These are phyloP conservation scores for Trichomonas vaginalis DNA, from an alignment of 208 protist genomes.

Conservation along the genomic window DNA sequence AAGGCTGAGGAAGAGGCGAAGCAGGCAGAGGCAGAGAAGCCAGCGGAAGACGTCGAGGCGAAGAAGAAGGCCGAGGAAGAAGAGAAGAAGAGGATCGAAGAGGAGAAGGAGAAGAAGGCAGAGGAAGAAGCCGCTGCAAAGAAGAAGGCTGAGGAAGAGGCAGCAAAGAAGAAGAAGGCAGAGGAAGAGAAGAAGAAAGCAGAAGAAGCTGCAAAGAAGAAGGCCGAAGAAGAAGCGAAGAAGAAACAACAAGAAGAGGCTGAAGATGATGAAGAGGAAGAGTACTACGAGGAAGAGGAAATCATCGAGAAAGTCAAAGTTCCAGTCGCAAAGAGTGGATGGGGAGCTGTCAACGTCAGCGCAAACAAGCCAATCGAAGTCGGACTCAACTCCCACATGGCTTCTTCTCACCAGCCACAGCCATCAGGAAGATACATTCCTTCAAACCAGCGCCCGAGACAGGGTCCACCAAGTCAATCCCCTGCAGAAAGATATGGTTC, in stretches of 20 bases:
- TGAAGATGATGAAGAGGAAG: background rate
- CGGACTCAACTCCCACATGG: background rate
- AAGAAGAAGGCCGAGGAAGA: background rate
- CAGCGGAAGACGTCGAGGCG: background rate
- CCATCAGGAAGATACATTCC: too few species aligned
- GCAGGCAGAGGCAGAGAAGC: background rate
- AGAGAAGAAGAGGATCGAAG: background rate
- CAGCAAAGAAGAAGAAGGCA: background rate
- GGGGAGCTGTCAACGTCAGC: background rate
- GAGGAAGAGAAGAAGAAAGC: background rate
- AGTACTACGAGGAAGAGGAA: background rate
- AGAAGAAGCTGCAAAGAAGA: background rate
- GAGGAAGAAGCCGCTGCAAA: background rate
- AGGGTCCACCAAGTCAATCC: too few species aligned
- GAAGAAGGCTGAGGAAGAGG: background rate
- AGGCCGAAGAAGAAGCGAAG: background rate
- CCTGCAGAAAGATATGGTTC: too few species aligned
- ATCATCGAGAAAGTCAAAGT: background rate
- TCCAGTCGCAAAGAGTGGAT: background rate
- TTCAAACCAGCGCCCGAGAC: too few species aligned
- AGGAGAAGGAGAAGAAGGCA: background rate
- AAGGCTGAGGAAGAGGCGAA: background rate
- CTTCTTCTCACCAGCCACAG: too few species aligned
- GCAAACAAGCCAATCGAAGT: background rate
- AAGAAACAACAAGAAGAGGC: background rate